These are phyloP conservation scores for Agaricus subrufescens DNA, from an alignment of 768 basidiomycete genomes.

Conservation along the genomic window DNA sequence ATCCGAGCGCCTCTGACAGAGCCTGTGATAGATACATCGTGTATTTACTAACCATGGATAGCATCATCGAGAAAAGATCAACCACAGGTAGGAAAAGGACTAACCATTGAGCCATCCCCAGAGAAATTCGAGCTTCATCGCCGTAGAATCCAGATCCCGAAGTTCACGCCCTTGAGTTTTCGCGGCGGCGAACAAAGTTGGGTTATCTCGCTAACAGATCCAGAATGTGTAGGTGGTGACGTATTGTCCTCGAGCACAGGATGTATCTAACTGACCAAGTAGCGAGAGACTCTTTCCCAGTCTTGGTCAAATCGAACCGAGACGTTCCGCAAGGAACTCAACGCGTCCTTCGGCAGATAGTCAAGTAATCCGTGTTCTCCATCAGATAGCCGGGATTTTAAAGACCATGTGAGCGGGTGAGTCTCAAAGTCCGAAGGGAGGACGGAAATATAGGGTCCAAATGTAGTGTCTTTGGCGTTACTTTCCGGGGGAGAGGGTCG, in stretches of 20 bases:
- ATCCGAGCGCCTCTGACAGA: constrained; percentile 42
- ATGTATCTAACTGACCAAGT: constrained; percentile 42
- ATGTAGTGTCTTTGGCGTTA: constrained; percentile 45
- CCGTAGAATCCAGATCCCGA: constrained; percentile 10
- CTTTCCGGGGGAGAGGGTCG: constrained; percentile 36
- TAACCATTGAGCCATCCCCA: constrained; percentile 94
- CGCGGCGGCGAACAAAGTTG: constrained; percentile 4
- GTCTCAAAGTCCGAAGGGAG: constrained; percentile 68
- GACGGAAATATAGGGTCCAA: constrained; percentile 75
- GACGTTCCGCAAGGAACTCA: constrained; percentile 35
- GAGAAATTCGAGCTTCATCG: constrained; percentile 45
- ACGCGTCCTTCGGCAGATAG: constrained; percentile 45
- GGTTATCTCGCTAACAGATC: constrained; percentile 17
- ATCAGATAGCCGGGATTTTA: constrained; percentile 19
- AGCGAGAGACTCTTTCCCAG: constrained; percentile 46
- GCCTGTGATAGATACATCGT: constrained; percentile 74
- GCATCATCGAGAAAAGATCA: background rate
- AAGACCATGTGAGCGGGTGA: constrained; percentile 82
- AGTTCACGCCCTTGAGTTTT: constrained; percentile 3
- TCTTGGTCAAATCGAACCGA: constrained; percentile 50
- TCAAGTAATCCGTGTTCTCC: constrained; percentile 26
- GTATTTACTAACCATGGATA: constrained; percentile 68
- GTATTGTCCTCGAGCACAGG: background rate
- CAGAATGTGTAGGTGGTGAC: constrained; percentile 3
- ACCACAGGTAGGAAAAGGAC: constrained; percentile 14